Evolutionary conservation across 768 basidiomycete genomes (phyloP).

Genomic region (Mycena vitilis): DNA sequence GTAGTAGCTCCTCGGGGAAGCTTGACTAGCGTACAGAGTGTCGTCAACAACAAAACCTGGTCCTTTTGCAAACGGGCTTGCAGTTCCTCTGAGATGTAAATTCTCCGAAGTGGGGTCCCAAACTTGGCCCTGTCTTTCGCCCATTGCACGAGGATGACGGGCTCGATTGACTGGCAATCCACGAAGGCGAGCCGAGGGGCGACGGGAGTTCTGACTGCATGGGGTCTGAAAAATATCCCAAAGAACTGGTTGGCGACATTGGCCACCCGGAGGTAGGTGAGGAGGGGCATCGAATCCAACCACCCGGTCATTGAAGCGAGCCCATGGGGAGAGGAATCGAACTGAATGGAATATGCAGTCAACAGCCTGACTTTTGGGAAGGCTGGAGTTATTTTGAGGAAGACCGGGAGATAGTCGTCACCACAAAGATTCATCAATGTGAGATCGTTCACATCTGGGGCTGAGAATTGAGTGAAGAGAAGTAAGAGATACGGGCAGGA

Average conservation of each 20-base stretch:
- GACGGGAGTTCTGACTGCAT: constrained; percentile 41
- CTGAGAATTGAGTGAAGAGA: constrained; percentile 61
- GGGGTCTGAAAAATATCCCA: constrained; percentile 56
- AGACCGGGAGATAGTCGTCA: constrained; percentile 63
- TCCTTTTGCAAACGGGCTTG: constrained; percentile 38
- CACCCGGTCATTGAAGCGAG: constrained; percentile 48
- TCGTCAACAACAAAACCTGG: constrained; percentile 43
- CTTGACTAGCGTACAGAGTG: constrained; percentile 41
- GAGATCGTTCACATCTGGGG: constrained; percentile 68
- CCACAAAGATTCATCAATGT: constrained; percentile 66
- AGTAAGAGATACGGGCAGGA: constrained; percentile 59
- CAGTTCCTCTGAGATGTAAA: constrained; percentile 55
- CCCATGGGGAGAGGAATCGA: constrained; percentile 42
- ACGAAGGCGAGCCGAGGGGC: constrained; percentile 59
- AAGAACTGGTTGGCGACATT: constrained; percentile 56
- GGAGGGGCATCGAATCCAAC: constrained; percentile 37
- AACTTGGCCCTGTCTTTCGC: constrained; percentile 48
- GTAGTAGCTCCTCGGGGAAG: constrained; percentile 51
- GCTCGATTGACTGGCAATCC: constrained; percentile 56
- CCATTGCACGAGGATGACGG: constrained; percentile 49
- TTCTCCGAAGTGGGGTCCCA: constrained; percentile 59
- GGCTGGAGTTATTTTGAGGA: constrained; percentile 57
- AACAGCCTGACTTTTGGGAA: constrained; percentile 67
- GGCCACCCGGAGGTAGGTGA: constrained; percentile 49
- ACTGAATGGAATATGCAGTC: constrained; percentile 60